Evolutionary conservation across 2,329 filamentous ascomycete species (phyloP).

Genomic region (Grosmannia huntii): DNA sequence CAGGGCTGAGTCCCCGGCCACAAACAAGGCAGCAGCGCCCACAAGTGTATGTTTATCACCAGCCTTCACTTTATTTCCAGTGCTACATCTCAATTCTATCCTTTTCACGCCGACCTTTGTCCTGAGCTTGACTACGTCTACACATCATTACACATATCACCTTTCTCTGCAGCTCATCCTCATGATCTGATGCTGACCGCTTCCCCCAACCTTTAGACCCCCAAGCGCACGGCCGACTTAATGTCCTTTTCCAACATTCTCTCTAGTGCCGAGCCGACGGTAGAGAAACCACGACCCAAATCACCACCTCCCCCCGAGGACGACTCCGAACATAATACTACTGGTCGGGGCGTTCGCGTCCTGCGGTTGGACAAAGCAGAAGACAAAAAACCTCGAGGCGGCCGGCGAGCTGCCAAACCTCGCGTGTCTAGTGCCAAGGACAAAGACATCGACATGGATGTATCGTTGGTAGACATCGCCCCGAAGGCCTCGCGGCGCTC

Average conservation of each 20-base stretch:
- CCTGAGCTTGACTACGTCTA: not conserved
- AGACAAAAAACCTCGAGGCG: constrained; percentile 8
- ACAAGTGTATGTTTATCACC: constrained; percentile 21
- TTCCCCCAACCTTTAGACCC: constrained; percentile 35
- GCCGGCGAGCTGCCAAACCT: constrained; percentile 9
- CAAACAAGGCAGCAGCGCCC: constrained; percentile 27
- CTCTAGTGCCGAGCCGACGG: constrained; percentile 58
- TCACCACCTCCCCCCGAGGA: constrained; percentile 20
- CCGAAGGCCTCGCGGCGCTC: constrained; percentile 37
- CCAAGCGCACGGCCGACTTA: constrained; percentile 64
- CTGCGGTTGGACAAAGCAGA: constrained; percentile 15
- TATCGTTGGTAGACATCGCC: constrained; percentile 7
- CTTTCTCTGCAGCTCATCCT: not conserved
- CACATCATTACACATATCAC: not conserved
- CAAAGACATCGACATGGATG: constrained; percentile 36
- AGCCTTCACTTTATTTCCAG: not conserved
- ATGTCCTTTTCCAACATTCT: constrained; percentile 97
- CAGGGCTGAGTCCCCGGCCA: constrained; percentile 27
- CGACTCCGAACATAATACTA: constrained; percentile 5
- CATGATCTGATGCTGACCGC: constrained; percentile 7
- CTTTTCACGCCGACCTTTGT: not conserved
- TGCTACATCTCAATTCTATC: not conserved
- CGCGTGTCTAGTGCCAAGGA: constrained; percentile 19
- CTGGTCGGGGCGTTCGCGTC: constrained; percentile 4
- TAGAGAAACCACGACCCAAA: constrained; percentile 37